Evolutionary conservation across 1,284 basidiomycete genomes (phyloP), one percentile per base, ranked within the genome.

Genomic region (Puccinia brachypodii): DNA sequence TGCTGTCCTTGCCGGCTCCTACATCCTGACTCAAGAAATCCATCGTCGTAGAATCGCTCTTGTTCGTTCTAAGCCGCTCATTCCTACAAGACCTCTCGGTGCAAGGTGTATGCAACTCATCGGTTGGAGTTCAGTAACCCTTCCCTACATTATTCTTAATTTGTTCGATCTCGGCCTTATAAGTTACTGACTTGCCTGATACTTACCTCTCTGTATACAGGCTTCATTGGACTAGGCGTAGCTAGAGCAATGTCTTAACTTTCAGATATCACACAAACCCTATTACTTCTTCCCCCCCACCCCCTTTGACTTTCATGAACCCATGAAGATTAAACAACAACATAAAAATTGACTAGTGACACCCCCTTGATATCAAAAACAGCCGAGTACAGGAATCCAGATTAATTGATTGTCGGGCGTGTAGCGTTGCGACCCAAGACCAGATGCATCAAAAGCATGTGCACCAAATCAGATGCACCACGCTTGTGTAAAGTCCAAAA

Each of bases 121-220:
- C 64, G 64, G 64, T 42, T 68, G 36, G 64, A 68, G 64, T 68
- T 68, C 38, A 68, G 64, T 68, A 6, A 2, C 64, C n/a, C 13
- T 42, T 36, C n/a, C 25, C 14, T 31, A 40, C 40, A 40, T 31
- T 68, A 28, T n/a, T n/a, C 22, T 62, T 31, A 28, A 28, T 62
- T 31, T 62, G 13, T 16, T 25, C 11, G 25, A 31, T 13, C 9
- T 62, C 31, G 33, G 60, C 31, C 60, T 62, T 11, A 50, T 50
- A 22, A 50, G 22, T 22, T 50, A 50, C 22, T 50, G 22, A 11
- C 47, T 50, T 50, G 9, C 11, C 47, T 22, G 50, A 4, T 53
- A 53, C 25, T 31, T 19, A 22, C 16, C n/a, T 31, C 25, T 62
- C 33, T 6, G 8, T 62, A 25, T 3, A 31, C 19, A 64, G 62